These are phyloP conservation scores for Euphorbia peplus DNA, from an alignment of 345 rosid genomes.

Conservation along the genomic window DNA sequence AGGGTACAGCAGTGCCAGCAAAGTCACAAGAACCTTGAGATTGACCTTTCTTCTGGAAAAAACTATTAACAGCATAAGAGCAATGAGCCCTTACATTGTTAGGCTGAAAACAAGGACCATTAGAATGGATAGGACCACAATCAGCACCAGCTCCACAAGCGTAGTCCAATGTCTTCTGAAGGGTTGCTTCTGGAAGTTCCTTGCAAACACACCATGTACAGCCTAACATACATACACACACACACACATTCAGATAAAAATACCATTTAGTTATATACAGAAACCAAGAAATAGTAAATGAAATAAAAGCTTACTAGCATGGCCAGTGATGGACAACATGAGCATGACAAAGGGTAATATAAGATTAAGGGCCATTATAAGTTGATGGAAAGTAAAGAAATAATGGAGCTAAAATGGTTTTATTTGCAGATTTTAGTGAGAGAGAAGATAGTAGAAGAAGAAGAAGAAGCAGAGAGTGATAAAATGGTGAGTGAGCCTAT, in stretches of 20 bases:
- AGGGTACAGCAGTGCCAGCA: conserved; percentile 53
- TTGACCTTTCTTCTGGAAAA: conserved; percentile 75
- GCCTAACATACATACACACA: conserved; percentile 22
- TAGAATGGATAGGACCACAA: conserved; percentile 58
- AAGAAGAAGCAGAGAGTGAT: background rate
- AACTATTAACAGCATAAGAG: conserved; percentile 87
- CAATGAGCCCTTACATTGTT: conserved; percentile 77
- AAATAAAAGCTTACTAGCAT: conserved; percentile 16
- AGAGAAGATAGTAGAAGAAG: background rate
- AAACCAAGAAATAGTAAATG: too few relatives aligned
- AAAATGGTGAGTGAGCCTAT: background rate
- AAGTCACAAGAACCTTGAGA: conserved; percentile 73
- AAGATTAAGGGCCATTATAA: conserved; percentile 13
- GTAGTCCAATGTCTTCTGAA: conserved; percentile 79
- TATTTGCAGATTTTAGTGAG: conserved; percentile 1
- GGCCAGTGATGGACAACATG: conserved; percentile 27
- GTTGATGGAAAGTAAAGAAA: too few relatives aligned
- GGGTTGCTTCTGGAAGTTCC: conserved; percentile 42
- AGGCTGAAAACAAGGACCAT: conserved; percentile 64
- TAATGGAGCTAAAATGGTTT: background rate
- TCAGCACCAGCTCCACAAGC: conserved; percentile 98
- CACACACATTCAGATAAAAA: background rate
- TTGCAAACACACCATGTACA: conserved; percentile 90
- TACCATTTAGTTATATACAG: too few relatives aligned
- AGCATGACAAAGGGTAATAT: conserved; percentile 17